A percentile compares a stretch with the other conserved stretches of the same genome.
Conservation (phyloP, 1,284 basidiomycete species). For the Pseudomicrostroma phylloplanum region DNA sequence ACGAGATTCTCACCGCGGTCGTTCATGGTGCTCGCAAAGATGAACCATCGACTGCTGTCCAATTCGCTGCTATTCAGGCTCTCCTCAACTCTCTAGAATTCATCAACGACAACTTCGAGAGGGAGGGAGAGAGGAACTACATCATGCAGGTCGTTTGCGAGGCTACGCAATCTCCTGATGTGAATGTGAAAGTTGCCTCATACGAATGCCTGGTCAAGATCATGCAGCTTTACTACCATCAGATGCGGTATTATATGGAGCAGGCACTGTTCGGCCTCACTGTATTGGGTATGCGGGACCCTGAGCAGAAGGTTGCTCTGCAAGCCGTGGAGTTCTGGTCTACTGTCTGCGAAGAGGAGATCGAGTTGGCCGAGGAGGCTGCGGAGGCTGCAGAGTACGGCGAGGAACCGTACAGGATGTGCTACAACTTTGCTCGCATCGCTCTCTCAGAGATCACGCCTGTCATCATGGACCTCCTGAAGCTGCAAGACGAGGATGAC, state of each 20-base stretch:
- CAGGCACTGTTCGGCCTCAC: slow-evolving; percentile 94
- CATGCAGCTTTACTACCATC: slow-evolving; percentile 97
- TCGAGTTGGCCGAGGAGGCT: slow-evolving; percentile 83
- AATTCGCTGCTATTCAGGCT: slow-evolving; percentile 87
- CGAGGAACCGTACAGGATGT: slow-evolving; percentile 80
- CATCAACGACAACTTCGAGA: slow-evolving; percentile 91
- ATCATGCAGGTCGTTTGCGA: slow-evolving; percentile 99
- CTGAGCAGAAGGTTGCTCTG: slow-evolving; percentile 81
- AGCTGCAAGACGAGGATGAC: slow-evolving; percentile 89
- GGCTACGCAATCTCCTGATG: slow-evolving; percentile 85
- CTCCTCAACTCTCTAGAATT: slow-evolving; percentile 96
- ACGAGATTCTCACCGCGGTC: slow-evolving; percentile 96
- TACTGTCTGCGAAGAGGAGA: slow-evolving; percentile 96
- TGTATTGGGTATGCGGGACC: slow-evolving; percentile 95
- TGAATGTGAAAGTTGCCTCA: slow-evolving; percentile 54
- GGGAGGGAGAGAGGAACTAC: slow-evolving; percentile 84
- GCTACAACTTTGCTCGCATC: slow-evolving; percentile 85
- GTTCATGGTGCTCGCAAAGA: slow-evolving; percentile 97
- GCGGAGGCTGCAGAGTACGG: slow-evolving; percentile 89
- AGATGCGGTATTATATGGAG: slow-evolving; percentile 99
- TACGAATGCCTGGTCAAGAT: slow-evolving; percentile 94
- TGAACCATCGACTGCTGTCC: slow-evolving; percentile 78
- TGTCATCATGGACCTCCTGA: slow-evolving; percentile 79
- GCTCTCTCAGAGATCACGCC: slow-evolving; percentile 91
- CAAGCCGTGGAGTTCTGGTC: slow-evolving; percentile 99